phyloP scores from a whole-genome alignment of 2,329 filamentous ascomycete genomes.

The Ophiostoma sp. region DNA sequence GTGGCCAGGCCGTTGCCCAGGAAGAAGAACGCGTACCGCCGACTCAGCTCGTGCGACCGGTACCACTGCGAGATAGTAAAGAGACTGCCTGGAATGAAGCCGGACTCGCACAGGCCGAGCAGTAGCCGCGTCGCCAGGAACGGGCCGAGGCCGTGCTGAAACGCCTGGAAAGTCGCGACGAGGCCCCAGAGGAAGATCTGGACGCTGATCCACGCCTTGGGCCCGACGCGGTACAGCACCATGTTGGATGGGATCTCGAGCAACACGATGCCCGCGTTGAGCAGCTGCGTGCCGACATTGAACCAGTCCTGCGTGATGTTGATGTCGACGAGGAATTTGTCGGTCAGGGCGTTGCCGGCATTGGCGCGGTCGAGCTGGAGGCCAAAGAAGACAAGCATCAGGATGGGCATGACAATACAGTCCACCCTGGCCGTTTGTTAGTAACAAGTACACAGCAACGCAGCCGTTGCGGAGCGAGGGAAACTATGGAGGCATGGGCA shows the following conservation, averaged over 20 bases:
- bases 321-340: conserved; percentile 45
- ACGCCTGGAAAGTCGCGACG: conserved; percentile 51
- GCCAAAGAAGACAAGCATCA: conserved; percentile 41
- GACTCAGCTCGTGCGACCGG: conserved; percentile 41
- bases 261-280: conserved; percentile 31
- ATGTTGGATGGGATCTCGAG: conserved; percentile 43
- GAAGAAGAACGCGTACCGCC: conserved; percentile 42
- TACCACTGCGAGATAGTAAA: conserved; percentile 47
- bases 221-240: conserved; percentile 43
- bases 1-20: conserved; percentile 35
- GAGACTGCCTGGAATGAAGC: conserved; percentile 43
- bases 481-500: background rate
- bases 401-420: conserved; percentile 39
- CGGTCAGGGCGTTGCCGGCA: conserved; percentile 47
- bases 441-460: background rate
- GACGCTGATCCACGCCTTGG: conserved; percentile 48
- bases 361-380: conserved; percentile 40
- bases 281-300: conserved; percentile 48
- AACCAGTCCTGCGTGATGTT: conserved; percentile 46
- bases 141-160: conserved; percentile 42
- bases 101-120: conserved; percentile 37
- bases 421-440: conserved; percentile 30
- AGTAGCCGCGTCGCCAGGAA: conserved; percentile 33
- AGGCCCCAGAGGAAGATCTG: conserved; percentile 50
- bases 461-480: background rate